Conservation (phyloP, 352 stramenopile genomes). For the Globisporangium radiosum region DNA sequence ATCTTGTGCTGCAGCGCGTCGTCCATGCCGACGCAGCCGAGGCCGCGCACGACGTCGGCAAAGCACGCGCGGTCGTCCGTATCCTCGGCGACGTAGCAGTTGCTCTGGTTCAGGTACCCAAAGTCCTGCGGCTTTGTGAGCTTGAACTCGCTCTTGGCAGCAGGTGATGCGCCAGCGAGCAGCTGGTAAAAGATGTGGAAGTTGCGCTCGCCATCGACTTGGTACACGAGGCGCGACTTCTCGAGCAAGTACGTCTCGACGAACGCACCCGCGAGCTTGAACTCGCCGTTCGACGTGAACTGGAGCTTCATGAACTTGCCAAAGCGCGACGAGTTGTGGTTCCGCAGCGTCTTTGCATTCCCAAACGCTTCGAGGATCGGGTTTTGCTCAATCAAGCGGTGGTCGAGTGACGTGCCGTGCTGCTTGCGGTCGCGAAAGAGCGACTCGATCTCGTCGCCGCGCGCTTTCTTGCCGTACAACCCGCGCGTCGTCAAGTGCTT, state of each 20-base stretch:
- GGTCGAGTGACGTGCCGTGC: slow-evolving; percentile 61
- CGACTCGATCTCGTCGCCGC: slow-evolving; percentile 62
- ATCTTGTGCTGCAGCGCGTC: slow-evolving; percentile 70
- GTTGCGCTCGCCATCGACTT: slow-evolving; percentile 89
- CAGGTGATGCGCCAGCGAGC: slow-evolving; percentile 50
- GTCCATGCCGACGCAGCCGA: slow-evolving; percentile 76
- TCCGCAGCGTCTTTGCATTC: slow-evolving; percentile 93
- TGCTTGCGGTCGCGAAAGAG: slow-evolving; percentile 43
- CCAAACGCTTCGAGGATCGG: slow-evolving; percentile 94
- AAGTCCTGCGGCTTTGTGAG: slow-evolving; percentile 83
- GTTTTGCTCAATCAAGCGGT: slow-evolving; percentile 87
- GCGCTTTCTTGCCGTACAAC: slow-evolving; percentile 82
- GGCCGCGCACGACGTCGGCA: slow-evolving; percentile 53
- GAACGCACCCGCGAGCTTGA: slow-evolving; percentile 81
- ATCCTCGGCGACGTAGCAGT: slow-evolving; percentile 89
- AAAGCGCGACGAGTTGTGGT: slow-evolving; percentile 94
- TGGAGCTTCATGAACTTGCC: slow-evolving; percentile 95
- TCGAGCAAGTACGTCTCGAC: slow-evolving; percentile 87
- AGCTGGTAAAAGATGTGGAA: slow-evolving; percentile 96
- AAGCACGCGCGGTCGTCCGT: slow-evolving; percentile 88
- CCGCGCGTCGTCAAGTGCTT: slow-evolving; percentile 83
- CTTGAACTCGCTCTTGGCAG: slow-evolving; percentile 51
- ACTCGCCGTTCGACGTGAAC: slow-evolving; percentile 85
- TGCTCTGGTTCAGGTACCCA: slow-evolving; percentile 92
- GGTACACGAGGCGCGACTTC: slow-evolving; percentile 85